Percentiles rank a stretch among this genome's conserved stretches.
phyloP scores from a whole-genome alignment of 78 protist genomes.

The Mastigamoeba balamuthi region DNA sequence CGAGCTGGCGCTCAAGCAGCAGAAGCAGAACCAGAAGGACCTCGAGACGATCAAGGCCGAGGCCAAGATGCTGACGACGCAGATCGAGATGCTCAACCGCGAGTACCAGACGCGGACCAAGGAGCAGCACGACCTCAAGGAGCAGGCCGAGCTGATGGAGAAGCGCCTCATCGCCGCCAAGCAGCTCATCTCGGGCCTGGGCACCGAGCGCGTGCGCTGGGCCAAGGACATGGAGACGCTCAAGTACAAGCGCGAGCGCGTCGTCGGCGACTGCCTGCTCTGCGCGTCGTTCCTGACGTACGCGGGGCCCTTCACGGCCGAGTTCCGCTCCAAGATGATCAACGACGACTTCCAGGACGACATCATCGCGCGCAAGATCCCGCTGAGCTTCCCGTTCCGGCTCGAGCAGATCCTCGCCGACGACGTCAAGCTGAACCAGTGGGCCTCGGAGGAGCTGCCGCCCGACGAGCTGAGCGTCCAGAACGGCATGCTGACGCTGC shows the following conservation, averaged over 20 bases:
- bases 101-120: background rate
- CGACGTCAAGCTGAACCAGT: constrained; percentile 65
- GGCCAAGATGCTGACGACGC: background rate
- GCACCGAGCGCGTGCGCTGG: constrained; percentile 79
- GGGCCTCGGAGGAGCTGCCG: constrained; percentile 80
- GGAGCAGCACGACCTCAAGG: constrained; percentile 36
- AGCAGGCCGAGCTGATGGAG: constrained; percentile 49
- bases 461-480: constrained; percentile 72
- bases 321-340: constrained; percentile 33
- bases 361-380: constrained; percentile 21
- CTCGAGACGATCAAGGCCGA: constrained; percentile 4
- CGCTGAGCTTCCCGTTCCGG: constrained; percentile 23
- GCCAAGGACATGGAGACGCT: constrained; percentile 10
- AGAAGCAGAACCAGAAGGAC: background rate
- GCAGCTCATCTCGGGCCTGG: constrained; percentile 65
- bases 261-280: constrained; percentile 74
- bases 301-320: constrained; percentile 72
- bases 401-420: constrained; percentile 37
- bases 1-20: background rate
- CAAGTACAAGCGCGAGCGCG: constrained; percentile 23
- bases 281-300: constrained; percentile 80
- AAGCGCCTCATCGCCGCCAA: constrained; percentile 54
- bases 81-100: constrained; percentile 2
- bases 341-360: constrained; percentile 24
- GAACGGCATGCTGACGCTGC: constrained; percentile 59